Base-by-base conservation (phyloP, 257 asterid species). In the Paraleonurus japonicus region DNA sequence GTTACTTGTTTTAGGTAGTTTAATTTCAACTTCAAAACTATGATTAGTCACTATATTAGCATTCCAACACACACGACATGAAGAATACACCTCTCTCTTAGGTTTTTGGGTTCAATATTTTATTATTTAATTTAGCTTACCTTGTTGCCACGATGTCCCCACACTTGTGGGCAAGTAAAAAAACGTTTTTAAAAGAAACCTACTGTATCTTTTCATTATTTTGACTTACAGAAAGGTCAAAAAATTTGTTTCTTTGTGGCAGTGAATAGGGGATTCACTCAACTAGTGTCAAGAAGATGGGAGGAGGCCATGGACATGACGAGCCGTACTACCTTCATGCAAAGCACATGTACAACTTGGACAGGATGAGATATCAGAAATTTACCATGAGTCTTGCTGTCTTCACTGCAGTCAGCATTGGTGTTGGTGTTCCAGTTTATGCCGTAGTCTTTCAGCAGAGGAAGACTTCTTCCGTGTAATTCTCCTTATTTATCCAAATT, bases 261-360 rank as follows among this genome's bases (percentile, higher is more conserved):
- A 88, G 95, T 69, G 76, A 80, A 68, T 72, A 81, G 90, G 84
- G 88, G 41, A 77, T 90, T 71, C 96, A 92, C 75, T 85, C 98
- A 75, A 88, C 88, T 12, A 64, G 85, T 17, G 76, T 82, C 26
- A 86, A 81, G 87, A 80, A 78, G 78, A 92, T 92, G 96, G 96
- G 96, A 71, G 95, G 95, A 71, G 97, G 92, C 32, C 92, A 88
- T 68, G 95, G 92, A 19, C 92, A 90, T 37, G 95, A 90, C 15
- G 96, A 87, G 81, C 95, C 94, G 5, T 87, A 22, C 73, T 90
- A 92, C 83, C 84, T 92, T 61, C 96, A 92, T n/a, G 89, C 96
- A 4, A 90, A 92, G 82, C 96, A 88, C 86, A 92, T 92, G 98
- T 89, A 89, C 87, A 92, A 92, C 88, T 76, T 92, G 84, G 95